phyloP scores from a whole-genome alignment of 2,329 filamentous ascomycete genomes.

The Dactylellina drechsleri region DNA sequence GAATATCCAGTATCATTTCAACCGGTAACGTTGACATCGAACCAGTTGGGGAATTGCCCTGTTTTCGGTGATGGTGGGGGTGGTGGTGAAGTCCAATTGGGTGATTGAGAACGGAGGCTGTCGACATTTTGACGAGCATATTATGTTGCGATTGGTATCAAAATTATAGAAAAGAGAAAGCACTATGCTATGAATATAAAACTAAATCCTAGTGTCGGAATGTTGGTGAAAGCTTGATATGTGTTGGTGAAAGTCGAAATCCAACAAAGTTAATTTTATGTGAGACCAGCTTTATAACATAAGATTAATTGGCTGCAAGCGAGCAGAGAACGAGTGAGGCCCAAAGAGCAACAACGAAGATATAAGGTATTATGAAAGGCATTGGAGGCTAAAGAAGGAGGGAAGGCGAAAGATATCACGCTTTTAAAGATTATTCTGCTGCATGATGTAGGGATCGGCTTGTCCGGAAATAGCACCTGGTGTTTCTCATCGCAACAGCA shows the following conservation, averaged over 20 bases:
- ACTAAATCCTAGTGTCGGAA: background rate
- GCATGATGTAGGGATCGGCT: conserved; percentile 55
- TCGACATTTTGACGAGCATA: conserved; percentile 36
- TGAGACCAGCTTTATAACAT: conserved; percentile 5
- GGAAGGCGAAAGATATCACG: conserved; percentile 39
- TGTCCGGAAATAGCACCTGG: conserved; percentile 54
- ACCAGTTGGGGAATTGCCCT: conserved; percentile 21
- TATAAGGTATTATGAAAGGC: conserved; percentile 5
- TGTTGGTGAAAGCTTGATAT: conserved; percentile 8
- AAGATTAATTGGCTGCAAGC: background rate
- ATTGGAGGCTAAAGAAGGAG: conserved; percentile 23
- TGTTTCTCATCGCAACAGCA: conserved; percentile 48
- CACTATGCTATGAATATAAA: background rate
- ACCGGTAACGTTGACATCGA: conserved; percentile 51
- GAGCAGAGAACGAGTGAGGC: background rate
- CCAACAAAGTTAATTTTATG: conserved; percentile 33
- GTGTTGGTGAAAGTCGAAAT: conserved; percentile 37
- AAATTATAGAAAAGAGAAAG: background rate
- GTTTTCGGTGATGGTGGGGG: conserved; percentile 25
- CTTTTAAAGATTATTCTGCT: conserved; percentile 49
- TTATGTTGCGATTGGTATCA: background rate
- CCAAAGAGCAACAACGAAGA: conserved; percentile 24
- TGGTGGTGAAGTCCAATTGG: conserved; percentile 7
- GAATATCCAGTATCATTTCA: conserved; percentile 48
- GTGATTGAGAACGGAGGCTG: conserved; percentile 35